Conservation (phyloP, 2,329 filamentous ascomycete genomes). For the Cadophora gregata region DNA sequence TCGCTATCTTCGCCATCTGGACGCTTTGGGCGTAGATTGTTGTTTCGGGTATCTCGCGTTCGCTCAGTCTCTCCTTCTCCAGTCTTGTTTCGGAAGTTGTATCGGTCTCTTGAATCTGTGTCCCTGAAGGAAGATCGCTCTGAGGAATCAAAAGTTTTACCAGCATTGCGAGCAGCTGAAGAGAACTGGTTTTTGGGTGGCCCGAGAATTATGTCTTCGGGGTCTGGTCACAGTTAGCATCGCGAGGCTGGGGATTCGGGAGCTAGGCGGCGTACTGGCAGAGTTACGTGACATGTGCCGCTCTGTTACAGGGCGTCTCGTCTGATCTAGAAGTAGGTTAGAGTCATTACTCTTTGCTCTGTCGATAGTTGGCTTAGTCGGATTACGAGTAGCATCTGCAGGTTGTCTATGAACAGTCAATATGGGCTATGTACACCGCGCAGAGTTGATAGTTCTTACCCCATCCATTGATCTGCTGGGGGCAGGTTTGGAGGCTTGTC, state of each 20-base stretch:
- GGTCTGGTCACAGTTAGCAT: slow-evolving; percentile 51
- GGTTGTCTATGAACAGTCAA: slow-evolving; percentile 40
- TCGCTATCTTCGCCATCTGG: slow-evolving; percentile 67
- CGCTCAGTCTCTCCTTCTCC: slow-evolving; percentile 59
- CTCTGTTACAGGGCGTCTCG: slow-evolving; percentile 57
- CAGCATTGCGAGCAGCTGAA: slow-evolving; percentile 66
- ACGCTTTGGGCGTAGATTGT: slow-evolving; percentile 56
- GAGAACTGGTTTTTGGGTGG: slow-evolving; percentile 84
- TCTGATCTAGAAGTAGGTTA: slow-evolving; percentile 41
- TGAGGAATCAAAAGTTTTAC: slow-evolving; percentile 48
- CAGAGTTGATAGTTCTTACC: slow-evolving; percentile 58
- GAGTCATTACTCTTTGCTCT: slow-evolving; percentile 50
- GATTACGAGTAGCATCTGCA: slow-evolving; percentile 42
- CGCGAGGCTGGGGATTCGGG: not conserved
- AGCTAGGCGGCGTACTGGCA: slow-evolving; percentile 55
- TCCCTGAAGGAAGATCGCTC: slow-evolving; percentile 56
- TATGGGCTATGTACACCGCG: slow-evolving; percentile 9
- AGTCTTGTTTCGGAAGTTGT: slow-evolving; percentile 61
- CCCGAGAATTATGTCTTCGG: slow-evolving; percentile 84
- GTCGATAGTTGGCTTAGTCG: slow-evolving; percentile 52
- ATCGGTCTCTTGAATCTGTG: slow-evolving; percentile 62
- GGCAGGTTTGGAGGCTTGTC: slow-evolving; percentile 80
- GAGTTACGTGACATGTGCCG: slow-evolving; percentile 62
- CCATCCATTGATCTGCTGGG: slow-evolving; percentile 95
- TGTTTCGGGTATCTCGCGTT: slow-evolving; percentile 54